Evolutionary conservation across 768 basidiomycete genomes (phyloP).

Genomic region (Tulasnella sp.): DNA sequence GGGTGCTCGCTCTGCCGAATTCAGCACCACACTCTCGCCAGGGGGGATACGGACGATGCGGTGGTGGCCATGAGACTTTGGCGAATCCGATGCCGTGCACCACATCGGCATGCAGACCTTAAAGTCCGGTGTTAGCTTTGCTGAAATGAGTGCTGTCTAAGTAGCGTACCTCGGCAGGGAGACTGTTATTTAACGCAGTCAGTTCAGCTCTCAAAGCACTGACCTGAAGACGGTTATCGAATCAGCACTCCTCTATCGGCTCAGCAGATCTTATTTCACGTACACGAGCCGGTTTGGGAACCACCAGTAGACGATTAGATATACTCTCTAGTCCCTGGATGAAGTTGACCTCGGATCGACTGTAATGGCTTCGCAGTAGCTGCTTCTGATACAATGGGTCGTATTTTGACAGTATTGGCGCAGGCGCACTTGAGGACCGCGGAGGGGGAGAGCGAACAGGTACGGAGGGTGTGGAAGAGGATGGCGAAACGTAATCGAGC

Average conservation of each 20-base stretch:
- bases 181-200: conserved; percentile 90
- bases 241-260: background rate
- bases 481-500: conserved; percentile 46
- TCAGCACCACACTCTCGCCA: conserved; percentile 94
- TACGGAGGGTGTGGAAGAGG: conserved; percentile 34
- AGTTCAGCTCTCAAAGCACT: conserved; percentile 95
- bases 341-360: conserved; percentile 85
- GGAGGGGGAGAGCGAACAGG: conserved; percentile 36
- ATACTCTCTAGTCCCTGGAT: conserved; percentile 86
- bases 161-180: conserved; percentile 82
- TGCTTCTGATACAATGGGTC: conserved; percentile 63
- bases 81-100: conserved; percentile 55
- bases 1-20: conserved; percentile 94
- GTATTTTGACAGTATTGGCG: conserved; percentile 63
- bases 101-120: conserved; percentile 45
- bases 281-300: conserved; percentile 82
- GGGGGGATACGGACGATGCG: conserved; percentile 96
- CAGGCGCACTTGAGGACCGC: conserved; percentile 33
- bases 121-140: background rate
- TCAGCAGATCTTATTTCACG: background rate
- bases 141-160: background rate
- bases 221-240: conserved; percentile 41
- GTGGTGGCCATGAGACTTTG: conserved; percentile 67
- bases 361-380: conserved; percentile 81
- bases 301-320: conserved; percentile 82